Percentiles rank a stretch among this genome's conserved stretches.
phyloP scores from a whole-genome alignment of 2,329 filamentous ascomycete genomes.

The Gnomoniopsis smithogilvyi region DNA sequence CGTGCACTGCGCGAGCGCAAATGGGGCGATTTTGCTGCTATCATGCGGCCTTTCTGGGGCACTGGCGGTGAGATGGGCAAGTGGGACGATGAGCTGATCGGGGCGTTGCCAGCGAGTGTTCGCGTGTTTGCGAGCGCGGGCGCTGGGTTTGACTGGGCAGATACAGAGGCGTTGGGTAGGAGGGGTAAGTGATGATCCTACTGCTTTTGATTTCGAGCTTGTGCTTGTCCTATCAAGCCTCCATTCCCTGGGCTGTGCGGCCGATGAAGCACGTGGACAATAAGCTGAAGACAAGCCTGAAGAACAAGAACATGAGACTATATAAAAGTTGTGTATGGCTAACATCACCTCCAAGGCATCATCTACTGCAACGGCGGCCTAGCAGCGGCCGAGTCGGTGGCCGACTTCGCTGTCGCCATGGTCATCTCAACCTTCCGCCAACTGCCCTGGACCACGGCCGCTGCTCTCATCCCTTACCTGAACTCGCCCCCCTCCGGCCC shows the following conservation, averaged over 20 bases:
- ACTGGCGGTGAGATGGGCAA: constrained; percentile 64
- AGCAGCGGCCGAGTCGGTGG: constrained; percentile 69
- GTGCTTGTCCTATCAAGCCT: too few species aligned
- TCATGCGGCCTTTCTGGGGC: constrained; percentile 55
- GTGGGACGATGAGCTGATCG: constrained; percentile 60
- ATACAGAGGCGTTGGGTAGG: constrained; percentile 57
- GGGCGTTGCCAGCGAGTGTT: constrained; percentile 50
- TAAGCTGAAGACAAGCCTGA: not conserved
- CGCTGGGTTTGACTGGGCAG: constrained; percentile 65
- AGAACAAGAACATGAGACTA: not conserved
- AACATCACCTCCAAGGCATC: constrained; percentile 41
- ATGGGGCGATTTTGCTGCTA: constrained; percentile 53
- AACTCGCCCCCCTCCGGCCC: constrained; percentile 22
- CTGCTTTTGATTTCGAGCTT: too few species aligned
- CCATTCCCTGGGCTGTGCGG: too few species aligned
- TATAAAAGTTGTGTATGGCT: not conserved
- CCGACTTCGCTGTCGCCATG: constrained; percentile 67
- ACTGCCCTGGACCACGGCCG: constrained; percentile 60
- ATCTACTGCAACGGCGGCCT: constrained; percentile 72
- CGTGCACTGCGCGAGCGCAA: constrained; percentile 45
- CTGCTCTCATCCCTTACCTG: constrained; percentile 42
- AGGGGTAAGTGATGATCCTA: constrained; percentile 54
- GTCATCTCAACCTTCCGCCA: constrained; percentile 68
- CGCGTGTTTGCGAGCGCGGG: constrained; percentile 63
- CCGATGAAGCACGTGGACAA: not conserved